Evolutionary conservation across 108 stramenopile species (phyloP).

Genomic region (Epithemia pelagica): DNA sequence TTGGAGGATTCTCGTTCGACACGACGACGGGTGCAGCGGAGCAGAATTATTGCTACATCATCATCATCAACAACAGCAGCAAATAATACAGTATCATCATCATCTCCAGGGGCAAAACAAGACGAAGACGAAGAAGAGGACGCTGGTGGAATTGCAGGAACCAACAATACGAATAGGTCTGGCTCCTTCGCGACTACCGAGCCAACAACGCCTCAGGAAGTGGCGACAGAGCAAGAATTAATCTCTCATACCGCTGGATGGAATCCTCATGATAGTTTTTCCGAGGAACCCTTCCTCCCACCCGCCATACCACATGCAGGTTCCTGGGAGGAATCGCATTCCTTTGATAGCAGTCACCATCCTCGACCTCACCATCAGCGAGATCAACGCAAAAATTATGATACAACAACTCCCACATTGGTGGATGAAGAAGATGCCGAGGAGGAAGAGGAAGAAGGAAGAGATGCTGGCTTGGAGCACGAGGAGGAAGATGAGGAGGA

Average conservation of each 20-base stretch:
- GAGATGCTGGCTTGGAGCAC: neutral
- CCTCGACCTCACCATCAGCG: conserved; percentile 5
- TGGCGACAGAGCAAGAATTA: neutral
- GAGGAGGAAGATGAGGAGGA: too few species aligned
- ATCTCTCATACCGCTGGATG: neutral
- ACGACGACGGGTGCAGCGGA: neutral
- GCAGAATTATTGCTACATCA: neutral
- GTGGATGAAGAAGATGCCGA: conserved; percentile 36
- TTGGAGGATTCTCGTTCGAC: neutral
- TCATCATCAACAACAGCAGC: neutral
- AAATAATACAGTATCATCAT: too few species aligned
- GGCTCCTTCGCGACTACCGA: neutral
- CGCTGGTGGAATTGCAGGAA: too few species aligned
- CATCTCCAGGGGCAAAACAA: too few species aligned
- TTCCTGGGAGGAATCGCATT: conserved; percentile 11
- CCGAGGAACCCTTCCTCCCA: conserved; percentile 7
- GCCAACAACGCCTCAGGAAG: neutral
- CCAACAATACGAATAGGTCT: too few species aligned
- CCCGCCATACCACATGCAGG: neutral
- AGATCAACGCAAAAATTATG: conserved; percentile 26
- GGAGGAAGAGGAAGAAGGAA: conserved; percentile 18
- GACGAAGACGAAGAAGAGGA: too few species aligned
- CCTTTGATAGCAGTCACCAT: conserved; percentile 11
- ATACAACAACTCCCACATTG: conserved; percentile 41
- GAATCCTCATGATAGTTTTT: conserved; percentile 5